Conservation (phyloP, 1,284 basidiomycete genomes). For the Rhodotorula sp. region DNA sequence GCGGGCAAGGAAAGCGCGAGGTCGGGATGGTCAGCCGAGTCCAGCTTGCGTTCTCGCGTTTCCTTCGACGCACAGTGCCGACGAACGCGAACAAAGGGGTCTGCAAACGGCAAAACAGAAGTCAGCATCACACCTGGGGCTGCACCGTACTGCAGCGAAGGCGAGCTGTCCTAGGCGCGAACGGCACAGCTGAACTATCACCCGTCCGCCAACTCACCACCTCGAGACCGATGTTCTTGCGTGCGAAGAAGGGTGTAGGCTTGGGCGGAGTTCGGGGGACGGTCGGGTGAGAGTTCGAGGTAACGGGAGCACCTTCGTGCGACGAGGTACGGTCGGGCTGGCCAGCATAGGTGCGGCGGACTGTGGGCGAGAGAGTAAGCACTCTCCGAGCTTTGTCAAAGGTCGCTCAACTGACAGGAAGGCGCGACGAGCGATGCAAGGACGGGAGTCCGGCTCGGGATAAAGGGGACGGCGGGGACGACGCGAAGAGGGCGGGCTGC, state of each 20-base stretch:
- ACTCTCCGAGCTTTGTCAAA: no score
- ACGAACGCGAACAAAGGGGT: constrained; percentile 16
- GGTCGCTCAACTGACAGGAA: neutral
- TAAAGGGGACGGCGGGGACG: no score
- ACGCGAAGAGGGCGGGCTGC: neutral
- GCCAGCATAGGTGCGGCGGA: neutral
- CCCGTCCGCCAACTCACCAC: neutral
- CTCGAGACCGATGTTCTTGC: constrained; percentile 24
- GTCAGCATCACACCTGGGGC: neutral
- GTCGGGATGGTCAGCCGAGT: neutral
- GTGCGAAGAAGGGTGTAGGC: constrained; percentile 18
- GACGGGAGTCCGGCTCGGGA: neutral
- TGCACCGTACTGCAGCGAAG: neutral
- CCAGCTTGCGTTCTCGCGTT: no score
- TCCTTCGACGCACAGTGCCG: neutral
- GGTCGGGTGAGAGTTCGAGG: constrained; percentile 12
- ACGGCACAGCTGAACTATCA: neutral
- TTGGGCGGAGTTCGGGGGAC: constrained; percentile 5
- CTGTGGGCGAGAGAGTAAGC: no score
- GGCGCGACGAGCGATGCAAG: no score
- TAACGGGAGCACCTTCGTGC: neutral
- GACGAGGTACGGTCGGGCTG: neutral
- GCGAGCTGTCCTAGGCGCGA: neutral
- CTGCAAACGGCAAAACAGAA: neutral
- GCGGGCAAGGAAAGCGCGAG: no score